Conservation (phyloP, 768 basidiomycete species). For the Lactarius pseudohatsudake region DNA sequence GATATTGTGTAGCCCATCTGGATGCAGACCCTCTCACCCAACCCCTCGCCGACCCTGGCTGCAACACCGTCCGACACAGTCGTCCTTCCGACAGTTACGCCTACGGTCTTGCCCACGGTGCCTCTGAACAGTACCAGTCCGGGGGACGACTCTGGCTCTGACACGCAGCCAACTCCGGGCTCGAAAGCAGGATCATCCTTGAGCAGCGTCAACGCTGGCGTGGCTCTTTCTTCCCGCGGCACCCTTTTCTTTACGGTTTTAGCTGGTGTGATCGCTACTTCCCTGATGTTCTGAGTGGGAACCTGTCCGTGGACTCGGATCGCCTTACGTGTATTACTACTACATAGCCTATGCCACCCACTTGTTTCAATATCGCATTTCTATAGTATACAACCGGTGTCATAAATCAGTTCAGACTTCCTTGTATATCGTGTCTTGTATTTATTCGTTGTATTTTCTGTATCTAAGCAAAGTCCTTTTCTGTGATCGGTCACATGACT, state of each 20-base stretch:
- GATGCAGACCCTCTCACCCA: background rate
- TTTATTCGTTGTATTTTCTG: background rate
- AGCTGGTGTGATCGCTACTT: background rate
- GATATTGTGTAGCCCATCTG: background rate
- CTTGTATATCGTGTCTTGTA: background rate
- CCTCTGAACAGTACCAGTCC: background rate
- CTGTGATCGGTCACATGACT: background rate
- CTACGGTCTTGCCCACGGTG: background rate
- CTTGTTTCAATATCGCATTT: background rate
- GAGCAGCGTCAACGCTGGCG: constrained; percentile 15
- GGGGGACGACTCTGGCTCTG: background rate
- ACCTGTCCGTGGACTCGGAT: background rate
- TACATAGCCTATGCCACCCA: background rate
- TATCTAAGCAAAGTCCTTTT: background rate
- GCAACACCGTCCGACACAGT: background rate
- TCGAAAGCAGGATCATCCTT: background rate
- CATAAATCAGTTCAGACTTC: background rate
- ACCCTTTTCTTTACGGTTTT: background rate
- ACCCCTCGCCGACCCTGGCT: background rate
- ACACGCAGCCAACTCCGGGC: background rate
- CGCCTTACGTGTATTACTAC: background rate
- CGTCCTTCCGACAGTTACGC: background rate
- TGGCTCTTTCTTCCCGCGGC: constrained; percentile 2
- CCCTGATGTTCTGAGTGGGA: constrained; percentile 7
- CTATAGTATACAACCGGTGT: background rate